These are phyloP conservation scores for Hyphopichia pseudoburtonii DNA, from an alignment of 1,139 yeast species.

Conservation along the genomic window DNA sequence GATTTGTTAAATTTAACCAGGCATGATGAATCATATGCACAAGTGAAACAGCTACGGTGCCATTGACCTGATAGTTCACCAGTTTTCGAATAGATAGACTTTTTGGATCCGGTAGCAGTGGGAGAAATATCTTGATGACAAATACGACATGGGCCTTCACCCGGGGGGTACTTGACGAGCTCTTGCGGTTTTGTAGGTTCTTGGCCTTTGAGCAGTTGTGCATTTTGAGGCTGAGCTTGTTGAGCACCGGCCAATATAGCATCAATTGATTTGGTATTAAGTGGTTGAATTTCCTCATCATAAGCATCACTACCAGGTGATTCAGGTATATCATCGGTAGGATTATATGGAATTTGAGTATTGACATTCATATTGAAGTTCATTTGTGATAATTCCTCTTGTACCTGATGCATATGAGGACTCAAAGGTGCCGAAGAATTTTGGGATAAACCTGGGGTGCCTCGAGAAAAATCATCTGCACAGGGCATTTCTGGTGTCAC, in stretches of 20 bases:
- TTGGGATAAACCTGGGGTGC: too few species aligned
- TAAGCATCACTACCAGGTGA: conserved; percentile 2
- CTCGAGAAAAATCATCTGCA: conserved; percentile 1
- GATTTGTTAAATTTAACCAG: conserved; percentile 52
- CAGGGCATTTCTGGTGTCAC: conserved; percentile 12
- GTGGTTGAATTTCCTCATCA: conserved; percentile 3
- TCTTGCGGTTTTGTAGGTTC: conserved; percentile 13
- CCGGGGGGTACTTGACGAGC: conserved; percentile 46
- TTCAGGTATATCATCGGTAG: conserved; percentile 1
- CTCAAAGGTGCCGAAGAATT: conserved; percentile 30
- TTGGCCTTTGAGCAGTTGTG: conserved; percentile 12
- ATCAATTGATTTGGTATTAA: conserved; percentile 7
- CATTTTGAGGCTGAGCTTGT: conserved; percentile 8
- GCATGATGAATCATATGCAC: conserved; percentile 57
- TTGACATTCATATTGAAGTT: conserved; percentile 19
- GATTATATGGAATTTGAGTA: neutral
- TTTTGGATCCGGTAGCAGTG: conserved; percentile 45
- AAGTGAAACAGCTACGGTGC: conserved; percentile 85
- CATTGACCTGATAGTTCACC: conserved; percentile 89
- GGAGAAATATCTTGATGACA: conserved; percentile 53
- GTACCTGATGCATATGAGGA: conserved; percentile 32
- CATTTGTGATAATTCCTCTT: conserved; percentile 28
- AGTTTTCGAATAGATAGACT: conserved; percentile 69
- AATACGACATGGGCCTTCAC: conserved; percentile 71
- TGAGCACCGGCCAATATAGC: conserved; percentile 12